Conservation (phyloP, 2,329 filamentous ascomycete species). For the Colletotrichum tabaci region DNA sequence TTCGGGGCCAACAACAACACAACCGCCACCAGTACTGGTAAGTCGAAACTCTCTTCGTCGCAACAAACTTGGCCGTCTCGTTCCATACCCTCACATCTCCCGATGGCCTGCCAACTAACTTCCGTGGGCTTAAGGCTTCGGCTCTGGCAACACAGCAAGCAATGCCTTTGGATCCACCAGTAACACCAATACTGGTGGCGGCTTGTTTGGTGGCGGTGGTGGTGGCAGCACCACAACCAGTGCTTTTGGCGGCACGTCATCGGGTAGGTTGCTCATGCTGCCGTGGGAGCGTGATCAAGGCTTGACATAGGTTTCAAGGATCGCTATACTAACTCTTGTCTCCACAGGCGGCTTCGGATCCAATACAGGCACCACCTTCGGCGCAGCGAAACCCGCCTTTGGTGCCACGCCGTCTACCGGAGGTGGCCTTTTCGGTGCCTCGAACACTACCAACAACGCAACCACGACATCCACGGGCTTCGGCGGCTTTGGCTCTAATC, state of each 20-base stretch:
- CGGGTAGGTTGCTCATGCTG: slow-evolving; percentile 24
- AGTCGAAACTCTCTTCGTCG: slow-evolving; percentile 49
- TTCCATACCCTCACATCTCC: slow-evolving; percentile 4
- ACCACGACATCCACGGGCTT: slow-evolving; percentile 54
- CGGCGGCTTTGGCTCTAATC: slow-evolving; percentile 59
- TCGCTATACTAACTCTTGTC: slow-evolving; percentile 4
- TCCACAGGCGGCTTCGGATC: slow-evolving; percentile 51
- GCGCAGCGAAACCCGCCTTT: slow-evolving; percentile 48
- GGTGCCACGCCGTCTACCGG: slow-evolving; percentile 48
- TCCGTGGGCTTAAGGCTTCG: slow-evolving; percentile 53
- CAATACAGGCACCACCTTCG: slow-evolving; percentile 55
- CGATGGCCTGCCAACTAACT: slow-evolving; percentile 36
- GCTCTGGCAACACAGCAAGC: slow-evolving; percentile 52
- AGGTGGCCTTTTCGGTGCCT: slow-evolving; percentile 63
- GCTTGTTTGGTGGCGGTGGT: slow-evolving; percentile 47
- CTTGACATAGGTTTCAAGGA: neutral
- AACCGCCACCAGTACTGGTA: slow-evolving; percentile 63
- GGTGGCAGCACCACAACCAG: slow-evolving; percentile 24
- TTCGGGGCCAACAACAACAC: slow-evolving; percentile 63
- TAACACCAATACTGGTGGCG: slow-evolving; percentile 50
- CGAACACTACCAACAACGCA: slow-evolving; percentile 53
- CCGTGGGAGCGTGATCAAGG: neutral
- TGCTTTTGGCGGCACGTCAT: slow-evolving; percentile 36
- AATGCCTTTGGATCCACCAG: slow-evolving; percentile 62
- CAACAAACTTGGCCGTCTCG: neutral